Conservation (phyloP, 1,139 yeast species). For the Saccharomycopsis hybrid region DNA sequence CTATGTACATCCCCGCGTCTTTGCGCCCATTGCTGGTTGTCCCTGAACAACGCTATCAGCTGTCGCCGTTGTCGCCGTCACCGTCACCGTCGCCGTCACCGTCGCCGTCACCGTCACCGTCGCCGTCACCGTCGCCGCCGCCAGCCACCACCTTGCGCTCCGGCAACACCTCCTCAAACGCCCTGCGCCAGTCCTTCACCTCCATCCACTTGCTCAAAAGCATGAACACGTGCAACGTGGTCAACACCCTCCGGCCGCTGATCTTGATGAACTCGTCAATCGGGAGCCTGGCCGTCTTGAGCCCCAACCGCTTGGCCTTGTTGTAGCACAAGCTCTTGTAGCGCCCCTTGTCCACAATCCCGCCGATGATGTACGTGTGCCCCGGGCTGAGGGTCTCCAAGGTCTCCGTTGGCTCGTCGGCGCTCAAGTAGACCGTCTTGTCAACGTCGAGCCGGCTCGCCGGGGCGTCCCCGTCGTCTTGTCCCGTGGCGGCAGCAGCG, state of each 20-base stretch:
- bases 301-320: conserved; percentile 70
- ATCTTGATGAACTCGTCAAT: conserved; percentile 78
- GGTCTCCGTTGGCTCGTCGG: conserved; percentile 71
- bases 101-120: too few relatives aligned
- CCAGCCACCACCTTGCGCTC: conserved; percentile 50
- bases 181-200: conserved; percentile 71
- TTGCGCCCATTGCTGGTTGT: too few relatives aligned
- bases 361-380: conserved; percentile 82
- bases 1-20: too few relatives aligned
- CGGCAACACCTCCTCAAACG: conserved; percentile 82
- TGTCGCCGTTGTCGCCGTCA: too few relatives aligned
- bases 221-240: conserved; percentile 93
- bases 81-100: too few relatives aligned
- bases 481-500: conserved; percentile 36
- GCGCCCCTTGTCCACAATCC: conserved; percentile 93
- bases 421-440: conserved; percentile 72
- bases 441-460: too few relatives aligned
- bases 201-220: conserved; percentile 78
- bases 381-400: conserved; percentile 56
- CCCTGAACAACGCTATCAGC: too few relatives aligned
- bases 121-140: conserved; percentile 19
- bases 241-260: conserved; percentile 81
- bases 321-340: conserved; percentile 75
- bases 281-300: conserved; percentile 75
- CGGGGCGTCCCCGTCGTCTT: too few relatives aligned